Base-by-base conservation (phyloP, 352 stramenopile genomes). In the Globisporangium lucens region DNA sequence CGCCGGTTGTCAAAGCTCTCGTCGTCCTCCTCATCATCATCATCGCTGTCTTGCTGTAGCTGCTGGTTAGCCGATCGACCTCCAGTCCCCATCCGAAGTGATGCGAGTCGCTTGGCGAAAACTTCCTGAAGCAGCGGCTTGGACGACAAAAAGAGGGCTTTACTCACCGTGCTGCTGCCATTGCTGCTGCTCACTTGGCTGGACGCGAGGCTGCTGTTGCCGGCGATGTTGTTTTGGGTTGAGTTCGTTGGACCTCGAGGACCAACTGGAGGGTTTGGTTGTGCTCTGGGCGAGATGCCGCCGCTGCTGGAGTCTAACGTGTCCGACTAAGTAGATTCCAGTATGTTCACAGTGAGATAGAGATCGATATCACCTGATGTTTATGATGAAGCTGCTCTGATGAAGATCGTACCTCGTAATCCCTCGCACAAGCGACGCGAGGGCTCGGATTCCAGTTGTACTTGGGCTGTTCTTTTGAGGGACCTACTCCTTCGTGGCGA, bases 271-370 rank as follows among this genome's bases (percentile, higher is more conserved):
- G 33, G 6, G 36, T 41, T 41, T 8, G 24, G 7, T 4, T 4
- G 15, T 8, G 17, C 38, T 61, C 63, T 29, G 17, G 63, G 63
- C n/a, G 63, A 68, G 20, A 61, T 56, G 6, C 52, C 63, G 5
- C 47, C 49, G 38, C 57, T 70, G 38, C 65, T 70, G 12, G 65
- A 66, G 29, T 70, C 65, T 8, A 70, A 53, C 10, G 65, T 70
- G n/a, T 70, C 65, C 0, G 65, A 70, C 65, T 69, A 17, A 8
- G 49, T 15, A 41, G 36, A 41, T 15, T 5, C 29, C 29, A 33
- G 29, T 33, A 41, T 41, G 8, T 13, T 12, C 36, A 35, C 33
- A 35, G 55, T 12, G 36, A 12, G 36, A 15, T 4, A 41, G 36
- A 41, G 8, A 15, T 15, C 36, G 10, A 41, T 41, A 41, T 15